These are phyloP conservation scores for Acorus gramineus DNA, from an alignment of 106 monocot species.

Conservation along the genomic window DNA sequence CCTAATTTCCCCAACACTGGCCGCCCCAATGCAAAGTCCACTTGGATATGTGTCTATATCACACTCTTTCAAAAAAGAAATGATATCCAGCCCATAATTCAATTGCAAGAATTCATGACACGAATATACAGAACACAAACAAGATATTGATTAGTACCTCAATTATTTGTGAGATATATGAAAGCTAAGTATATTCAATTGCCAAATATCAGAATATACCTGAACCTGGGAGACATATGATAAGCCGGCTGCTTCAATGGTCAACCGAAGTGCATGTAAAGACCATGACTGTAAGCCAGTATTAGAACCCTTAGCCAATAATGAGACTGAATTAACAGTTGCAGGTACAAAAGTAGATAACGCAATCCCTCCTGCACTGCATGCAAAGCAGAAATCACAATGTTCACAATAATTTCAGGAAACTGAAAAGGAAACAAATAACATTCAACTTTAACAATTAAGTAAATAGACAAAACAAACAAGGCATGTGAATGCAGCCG, in stretches of 20 bases:
- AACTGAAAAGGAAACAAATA: constrained; percentile 4
- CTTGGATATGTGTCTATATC: no score
- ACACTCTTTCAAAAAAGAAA: no score
- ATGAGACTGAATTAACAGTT: constrained; percentile 72
- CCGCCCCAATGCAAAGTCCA: no score
- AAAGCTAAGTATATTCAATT: no score
- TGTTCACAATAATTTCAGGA: not conserved
- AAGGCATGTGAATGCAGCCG: no score
- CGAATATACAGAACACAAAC: no score
- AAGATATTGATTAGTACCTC: no score
- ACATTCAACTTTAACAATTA: not conserved
- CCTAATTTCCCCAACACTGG: no score
- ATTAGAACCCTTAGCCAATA: constrained; percentile 68
- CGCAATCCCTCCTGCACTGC: constrained; percentile 98
- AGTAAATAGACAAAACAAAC: no score
- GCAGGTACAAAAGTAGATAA: constrained; percentile 76
- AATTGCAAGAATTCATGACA: no score
- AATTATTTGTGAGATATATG: no score
- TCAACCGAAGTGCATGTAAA: constrained; percentile 90
- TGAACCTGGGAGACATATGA: constrained; percentile 94
- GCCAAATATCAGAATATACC: constrained; percentile 27
- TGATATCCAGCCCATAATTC: no score
- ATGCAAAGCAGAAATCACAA: not conserved
- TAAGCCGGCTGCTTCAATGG: constrained; percentile 96
- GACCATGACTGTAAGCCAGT: constrained; percentile 68